phyloP scores from a whole-genome alignment of 2,329 filamentous ascomycete species.

The Amylocarpus encephaloides region DNA sequence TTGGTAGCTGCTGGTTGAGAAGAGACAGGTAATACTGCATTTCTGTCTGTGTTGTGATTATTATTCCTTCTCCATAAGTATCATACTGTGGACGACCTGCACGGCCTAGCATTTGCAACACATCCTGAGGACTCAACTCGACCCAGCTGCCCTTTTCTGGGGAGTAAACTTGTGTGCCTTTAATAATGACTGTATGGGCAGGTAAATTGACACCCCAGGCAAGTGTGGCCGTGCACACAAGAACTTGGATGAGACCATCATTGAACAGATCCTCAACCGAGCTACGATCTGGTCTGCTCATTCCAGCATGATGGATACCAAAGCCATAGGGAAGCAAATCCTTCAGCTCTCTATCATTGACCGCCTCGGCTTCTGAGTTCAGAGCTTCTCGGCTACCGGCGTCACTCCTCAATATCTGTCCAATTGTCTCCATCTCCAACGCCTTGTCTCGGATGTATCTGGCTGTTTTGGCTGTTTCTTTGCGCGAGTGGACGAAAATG shows the following conservation, averaged over 20 bases:
- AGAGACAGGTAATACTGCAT: constrained; percentile 96
- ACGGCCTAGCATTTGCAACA: constrained; percentile 96
- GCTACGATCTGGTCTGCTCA: constrained; percentile 90
- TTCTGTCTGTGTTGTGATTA: constrained; percentile 91
- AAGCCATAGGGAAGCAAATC: constrained; percentile 94
- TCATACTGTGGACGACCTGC: constrained; percentile 95
- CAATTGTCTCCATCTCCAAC: constrained; percentile 93
- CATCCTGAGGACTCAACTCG: constrained; percentile 93
- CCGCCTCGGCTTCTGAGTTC: constrained; percentile 73
- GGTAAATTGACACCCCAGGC: constrained; percentile 99
- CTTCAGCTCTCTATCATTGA: constrained; percentile 82
- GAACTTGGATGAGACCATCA: constrained; percentile 84
- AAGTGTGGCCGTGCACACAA: constrained; percentile 95
- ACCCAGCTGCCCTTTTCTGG: constrained; percentile 99
- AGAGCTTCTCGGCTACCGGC: constrained; percentile 86
- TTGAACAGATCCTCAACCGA: constrained; percentile 93
- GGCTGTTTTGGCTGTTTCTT: constrained; percentile 96
- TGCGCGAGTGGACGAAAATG: constrained; percentile 96
- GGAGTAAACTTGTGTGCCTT: constrained; percentile 96
- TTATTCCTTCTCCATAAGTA: constrained; percentile 96
- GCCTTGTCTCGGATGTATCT: constrained; percentile 95
- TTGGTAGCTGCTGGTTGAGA: constrained; percentile 93
- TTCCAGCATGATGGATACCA: constrained; percentile 96
- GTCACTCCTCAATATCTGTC: constrained; percentile 88
- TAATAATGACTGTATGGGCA: constrained; percentile 97